These are phyloP conservation scores for Prunus mume DNA, from an alignment of 306 rosid genomes.

Conservation along the genomic window DNA sequence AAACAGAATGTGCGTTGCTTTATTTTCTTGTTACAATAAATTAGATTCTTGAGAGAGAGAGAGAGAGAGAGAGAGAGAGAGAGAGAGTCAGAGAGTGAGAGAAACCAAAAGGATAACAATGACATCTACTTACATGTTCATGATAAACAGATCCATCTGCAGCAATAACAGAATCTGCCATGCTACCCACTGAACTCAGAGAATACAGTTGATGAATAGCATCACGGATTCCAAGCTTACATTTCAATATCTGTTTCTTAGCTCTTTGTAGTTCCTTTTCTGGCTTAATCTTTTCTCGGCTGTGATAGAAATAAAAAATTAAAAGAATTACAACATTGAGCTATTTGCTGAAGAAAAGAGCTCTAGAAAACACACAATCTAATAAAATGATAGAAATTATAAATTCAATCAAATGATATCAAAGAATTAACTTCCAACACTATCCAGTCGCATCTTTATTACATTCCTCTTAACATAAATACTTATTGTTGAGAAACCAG, in stretches of 20 bases:
- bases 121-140: slow-evolving; percentile 55
- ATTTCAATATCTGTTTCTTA: slow-evolving; percentile 71
- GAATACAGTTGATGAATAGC: slow-evolving; percentile 71
- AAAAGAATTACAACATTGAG: slow-evolving; percentile 11
- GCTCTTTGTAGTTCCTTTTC: slow-evolving; percentile 88
- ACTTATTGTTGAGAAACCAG: not conserved
- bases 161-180: slow-evolving; percentile 67
- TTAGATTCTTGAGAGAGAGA: not conserved
- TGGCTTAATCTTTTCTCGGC: slow-evolving; percentile 90
- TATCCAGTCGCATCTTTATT: not conserved
- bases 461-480: not conserved
- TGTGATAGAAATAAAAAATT: slow-evolving; percentile 26
- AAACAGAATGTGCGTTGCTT: too few relatives aligned
- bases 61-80: not conserved
- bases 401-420: not conserved
- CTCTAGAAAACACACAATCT: slow-evolving; percentile 8
- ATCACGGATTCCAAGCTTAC: slow-evolving; percentile 82
- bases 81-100: not conserved
- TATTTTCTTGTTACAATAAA: too few relatives aligned
- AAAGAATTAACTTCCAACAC: not conserved
- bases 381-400: not conserved
- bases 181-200: slow-evolving; percentile 70
- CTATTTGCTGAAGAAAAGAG: slow-evolving; percentile 15
- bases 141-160: slow-evolving; percentile 75
- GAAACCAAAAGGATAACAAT: not conserved